phyloP scores from a whole-genome alignment of 192 early-diverging fungal genomes.

The Diversispora eburnea region DNA sequence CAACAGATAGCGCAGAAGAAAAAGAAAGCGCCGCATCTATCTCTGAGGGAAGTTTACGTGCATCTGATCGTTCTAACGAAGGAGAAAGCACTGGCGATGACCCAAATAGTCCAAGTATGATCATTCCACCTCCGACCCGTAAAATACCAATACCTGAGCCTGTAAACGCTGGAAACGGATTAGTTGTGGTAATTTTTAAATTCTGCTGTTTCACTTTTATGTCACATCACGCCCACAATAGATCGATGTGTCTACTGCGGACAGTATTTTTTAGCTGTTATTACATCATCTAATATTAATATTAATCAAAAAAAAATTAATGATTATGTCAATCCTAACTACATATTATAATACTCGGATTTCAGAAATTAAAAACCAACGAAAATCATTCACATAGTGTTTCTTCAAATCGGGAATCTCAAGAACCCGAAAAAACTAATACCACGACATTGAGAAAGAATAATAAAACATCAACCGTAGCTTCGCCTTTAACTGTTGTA shows the following conservation, averaged over 20 bases:
- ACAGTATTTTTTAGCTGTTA: no score
- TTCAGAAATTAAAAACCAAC: neutral
- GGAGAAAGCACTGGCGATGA: slow-evolving; percentile 13
- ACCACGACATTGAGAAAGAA: neutral
- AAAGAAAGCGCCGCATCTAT: slow-evolving; percentile 13
- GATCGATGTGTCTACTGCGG: no score
- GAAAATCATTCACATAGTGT: neutral
- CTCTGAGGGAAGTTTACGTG: neutral
- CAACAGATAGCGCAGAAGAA: slow-evolving; percentile 10
- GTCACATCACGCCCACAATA: neutral
- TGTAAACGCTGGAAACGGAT: neutral
- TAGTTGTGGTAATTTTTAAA: neutral
- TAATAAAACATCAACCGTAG: neutral
- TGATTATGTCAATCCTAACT: neutral
- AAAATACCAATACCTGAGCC: neutral
- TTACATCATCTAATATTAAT: neutral
- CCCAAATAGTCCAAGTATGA: no score
- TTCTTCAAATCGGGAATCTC: neutral
- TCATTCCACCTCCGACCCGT: neutral
- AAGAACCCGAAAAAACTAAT: neutral
- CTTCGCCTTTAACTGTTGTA: neutral
- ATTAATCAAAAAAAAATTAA: neutral
- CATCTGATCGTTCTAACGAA: neutral
- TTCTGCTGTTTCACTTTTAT: no score
- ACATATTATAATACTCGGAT: neutral